These are phyloP conservation scores for Sporothrix globosa DNA, from an alignment of 2,329 filamentous ascomycete genomes.

Conservation along the genomic window DNA sequence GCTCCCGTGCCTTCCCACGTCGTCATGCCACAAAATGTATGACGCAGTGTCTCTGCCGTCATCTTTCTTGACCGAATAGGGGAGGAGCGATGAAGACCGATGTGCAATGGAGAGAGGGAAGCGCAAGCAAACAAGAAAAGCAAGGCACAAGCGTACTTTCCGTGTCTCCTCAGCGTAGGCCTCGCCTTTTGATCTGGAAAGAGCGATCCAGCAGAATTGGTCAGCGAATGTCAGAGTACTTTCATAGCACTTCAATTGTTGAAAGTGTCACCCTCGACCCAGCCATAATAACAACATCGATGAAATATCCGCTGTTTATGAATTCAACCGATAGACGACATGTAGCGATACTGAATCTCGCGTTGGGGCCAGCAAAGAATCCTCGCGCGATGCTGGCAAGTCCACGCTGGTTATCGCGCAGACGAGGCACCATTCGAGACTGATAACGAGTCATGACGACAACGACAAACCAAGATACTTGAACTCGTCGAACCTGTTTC, in stretches of 20 bases:
- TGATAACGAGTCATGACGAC: slow-evolving; percentile 17
- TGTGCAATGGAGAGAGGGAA: too few relatives aligned
- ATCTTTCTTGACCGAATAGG: background rate
- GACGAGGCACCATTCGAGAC: background rate
- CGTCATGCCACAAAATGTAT: slow-evolving; percentile 3
- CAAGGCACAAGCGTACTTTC: background rate
- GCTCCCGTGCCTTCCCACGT: slow-evolving; percentile 22
- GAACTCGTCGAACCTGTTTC: slow-evolving; percentile 3
- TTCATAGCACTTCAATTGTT: too few relatives aligned
- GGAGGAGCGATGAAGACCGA: background rate
- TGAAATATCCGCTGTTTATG: slow-evolving; percentile 4
- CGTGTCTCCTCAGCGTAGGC: background rate
- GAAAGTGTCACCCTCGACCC: too few relatives aligned
- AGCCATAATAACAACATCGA: background rate
- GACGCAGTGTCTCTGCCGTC: background rate
- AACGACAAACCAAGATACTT: background rate
- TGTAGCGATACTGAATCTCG: background rate
- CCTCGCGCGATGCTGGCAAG: background rate
- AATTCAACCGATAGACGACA: background rate
- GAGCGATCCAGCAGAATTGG: too few relatives aligned
- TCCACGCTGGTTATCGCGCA: background rate
- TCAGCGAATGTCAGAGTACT: too few relatives aligned
- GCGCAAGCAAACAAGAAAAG: background rate
- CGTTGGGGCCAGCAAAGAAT: background rate
- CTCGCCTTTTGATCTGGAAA: too few relatives aligned